Evolutionary conservation across 2,329 filamentous ascomycete species (phyloP), one percentile per base, ranked within the genome.

Genomic region (Shiraia sp.): DNA sequence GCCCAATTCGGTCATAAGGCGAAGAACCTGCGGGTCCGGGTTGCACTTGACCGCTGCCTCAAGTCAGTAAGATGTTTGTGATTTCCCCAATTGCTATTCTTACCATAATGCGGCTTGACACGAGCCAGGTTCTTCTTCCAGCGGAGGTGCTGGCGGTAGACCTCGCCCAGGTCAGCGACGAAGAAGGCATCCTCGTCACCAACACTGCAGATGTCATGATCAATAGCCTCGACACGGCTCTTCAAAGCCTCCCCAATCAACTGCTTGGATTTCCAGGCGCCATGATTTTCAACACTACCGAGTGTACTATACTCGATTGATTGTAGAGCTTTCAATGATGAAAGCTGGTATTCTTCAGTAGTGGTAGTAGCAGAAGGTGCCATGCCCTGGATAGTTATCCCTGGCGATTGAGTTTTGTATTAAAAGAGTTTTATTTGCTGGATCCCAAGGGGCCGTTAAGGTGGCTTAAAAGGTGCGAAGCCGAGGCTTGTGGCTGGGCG

Each of bases 101-200:
- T 74, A 91, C 89, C 90, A 76, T 96, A 99, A 66, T 97, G 96
- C 29, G 93, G 93, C 75, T 91, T 93, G 72, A 99, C 88, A 59
- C 92, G 87, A 58, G 85, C 83, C 65, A 99, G 78, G 69, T 95
- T 92, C 78, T 86, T 82, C 83, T 96, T 97, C 93, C 93, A 99
- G 74, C 92, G 88, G 70, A 97, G 78, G 66, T 97, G 92, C 82
- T 99, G 93, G 74, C 93, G 90, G 76, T 99, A 99, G 69, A 99
- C 88, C 77, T 97, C 90, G 73, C 93, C 93, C 65, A 99, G 84
- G 76, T 99, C 93, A 63, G 90, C 92, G 61, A 99, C 91, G 74
- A 95, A 99, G 76, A 99, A 99, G 46, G 93, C 87, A 74, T 97
- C 93, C 75, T 99, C 93, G 43, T 95, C 93, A 57, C 93, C 93